Evolutionary conservation across 768 basidiomycete species (phyloP).

Genomic region (Leccinum rimulosum): DNA sequence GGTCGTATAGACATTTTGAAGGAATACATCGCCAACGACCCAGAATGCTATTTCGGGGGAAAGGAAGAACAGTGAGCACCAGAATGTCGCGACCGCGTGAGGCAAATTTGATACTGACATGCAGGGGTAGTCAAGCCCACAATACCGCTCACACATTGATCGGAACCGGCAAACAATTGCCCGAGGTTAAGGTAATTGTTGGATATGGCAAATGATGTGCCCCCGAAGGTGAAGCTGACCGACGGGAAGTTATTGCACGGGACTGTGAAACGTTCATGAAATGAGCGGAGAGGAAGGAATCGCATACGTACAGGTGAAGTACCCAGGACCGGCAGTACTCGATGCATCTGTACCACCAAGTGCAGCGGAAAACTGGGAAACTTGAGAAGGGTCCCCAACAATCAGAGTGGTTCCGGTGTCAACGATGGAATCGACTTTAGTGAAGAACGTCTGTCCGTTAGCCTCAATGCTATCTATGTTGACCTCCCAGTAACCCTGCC

Average conservation of each 20-base stretch:
- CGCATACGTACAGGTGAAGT: slow-evolving; percentile 28
- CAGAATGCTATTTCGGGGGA: background rate
- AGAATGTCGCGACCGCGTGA: background rate
- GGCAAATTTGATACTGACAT: background rate
- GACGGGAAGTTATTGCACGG: background rate
- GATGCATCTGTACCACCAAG: slow-evolving; percentile 28
- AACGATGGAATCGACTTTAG: slow-evolving; percentile 5
- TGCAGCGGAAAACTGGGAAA: slow-evolving; percentile 16
- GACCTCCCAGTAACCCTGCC: slow-evolving; percentile 21
- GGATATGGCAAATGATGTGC: background rate
- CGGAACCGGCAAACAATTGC: background rate
- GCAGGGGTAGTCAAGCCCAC: background rate
- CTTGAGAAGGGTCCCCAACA: slow-evolving; percentile 5
- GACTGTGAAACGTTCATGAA: background rate
- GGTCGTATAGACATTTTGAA: background rate
- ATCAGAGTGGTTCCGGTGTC: slow-evolving; percentile 24
- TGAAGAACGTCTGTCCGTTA: background rate
- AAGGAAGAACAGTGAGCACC: background rate
- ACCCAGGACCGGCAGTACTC: slow-evolving; percentile 20
- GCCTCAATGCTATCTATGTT: slow-evolving; percentile 6
- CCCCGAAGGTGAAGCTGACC: background rate
- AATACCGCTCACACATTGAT: background rate
- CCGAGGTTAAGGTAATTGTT: background rate
- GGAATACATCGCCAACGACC: background rate
- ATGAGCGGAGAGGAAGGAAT: background rate